Evolutionary conservation across 2,329 filamentous ascomycete species (phyloP), one percentile per base, ranked within the genome.

Genomic region (Talaromyces sp.): DNA sequence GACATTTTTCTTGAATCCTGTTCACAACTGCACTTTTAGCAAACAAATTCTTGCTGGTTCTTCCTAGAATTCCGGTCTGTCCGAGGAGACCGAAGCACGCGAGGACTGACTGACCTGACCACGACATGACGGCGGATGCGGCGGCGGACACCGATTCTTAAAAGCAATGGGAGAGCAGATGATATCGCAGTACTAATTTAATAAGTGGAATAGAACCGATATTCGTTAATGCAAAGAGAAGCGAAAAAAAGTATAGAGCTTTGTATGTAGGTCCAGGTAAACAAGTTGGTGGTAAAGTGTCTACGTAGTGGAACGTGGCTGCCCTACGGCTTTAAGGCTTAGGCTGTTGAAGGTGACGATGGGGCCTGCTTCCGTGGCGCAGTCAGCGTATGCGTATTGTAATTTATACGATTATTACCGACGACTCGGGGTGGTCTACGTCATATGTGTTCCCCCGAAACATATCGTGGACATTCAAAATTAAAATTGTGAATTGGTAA

Each of bases 1-100:
- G 84, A 98, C 93, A 88, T 96, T 96, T 80, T 96, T 97, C 84
- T 95, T 93, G 83, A 93, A 94, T 70, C 90, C 90, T 90, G 74
- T 41, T 56, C n/a, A 54, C 3, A 13, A 13, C 68, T 22, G 24
- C 31, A n/a, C 33, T 22, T 31, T 56, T 37, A 56, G 19, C 11
- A 4, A 5, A n/a, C 10, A 52, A 5, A 2, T 11, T 11, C 49
- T 52, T 33, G 49, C 24, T n/a, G 24, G 9, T 19, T 35, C 31
- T 22, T 54, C 27, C 4, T 6, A 31, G 27, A 31, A 14, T 35
- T 14, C 50, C 50, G 50, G 16, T 6, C 7, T 43, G 39, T 59
- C 37, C 35, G 39, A 27, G 16, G 39, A 27, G 16, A 24, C 33
- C 2, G 13, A 59, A 27, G 22, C 33, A 39, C 37, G 37, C 35